Evolutionary conservation across 306 rosid genomes (phyloP).

Genomic region (Fagus sylvatica): DNA sequence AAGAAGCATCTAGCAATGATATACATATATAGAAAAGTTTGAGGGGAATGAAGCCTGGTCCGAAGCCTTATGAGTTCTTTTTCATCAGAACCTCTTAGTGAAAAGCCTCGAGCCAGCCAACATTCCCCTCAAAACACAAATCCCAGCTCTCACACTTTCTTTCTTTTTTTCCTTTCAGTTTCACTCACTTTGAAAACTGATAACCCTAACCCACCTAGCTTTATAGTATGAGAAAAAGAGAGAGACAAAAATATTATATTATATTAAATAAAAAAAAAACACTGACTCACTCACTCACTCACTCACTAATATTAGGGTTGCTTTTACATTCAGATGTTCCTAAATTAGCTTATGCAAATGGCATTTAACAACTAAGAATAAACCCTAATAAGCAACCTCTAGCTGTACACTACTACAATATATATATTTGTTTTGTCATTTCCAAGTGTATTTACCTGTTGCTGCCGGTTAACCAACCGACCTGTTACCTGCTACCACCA

Average conservation of each 20-base stretch:
- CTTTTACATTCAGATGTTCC: constrained; percentile 42
- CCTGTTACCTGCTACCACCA: constrained; percentile 43
- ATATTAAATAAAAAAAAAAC: background rate
- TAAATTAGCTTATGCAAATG: constrained; percentile 47
- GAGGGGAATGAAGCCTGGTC: constrained; percentile 98
- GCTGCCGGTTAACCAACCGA: constrained; percentile 47
- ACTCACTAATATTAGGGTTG: background rate
- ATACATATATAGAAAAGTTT: constrained; percentile 16
- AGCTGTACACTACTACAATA: background rate
- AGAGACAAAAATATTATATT: background rate
- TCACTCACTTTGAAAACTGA: constrained; percentile 33
- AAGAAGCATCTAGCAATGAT: too few relatives aligned
- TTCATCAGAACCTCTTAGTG: constrained; percentile 10
- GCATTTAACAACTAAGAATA: constrained; percentile 23
- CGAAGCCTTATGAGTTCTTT: constrained; percentile 51
- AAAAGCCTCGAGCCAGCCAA: constrained; percentile 94
- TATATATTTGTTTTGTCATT: constrained; percentile 2
- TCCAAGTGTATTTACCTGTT: constrained; percentile 36
- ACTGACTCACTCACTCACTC: constrained; percentile 34
- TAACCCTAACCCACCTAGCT: constrained; percentile 51
- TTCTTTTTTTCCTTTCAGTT: background rate
- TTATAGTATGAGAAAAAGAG: constrained; percentile 31
- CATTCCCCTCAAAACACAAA: constrained; percentile 72
- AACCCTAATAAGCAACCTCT: background rate
- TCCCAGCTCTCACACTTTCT: background rate